These are phyloP conservation scores for Paspalum notatum DNA, from an alignment of 176 grass and related monocot species.

Conservation along the genomic window DNA sequence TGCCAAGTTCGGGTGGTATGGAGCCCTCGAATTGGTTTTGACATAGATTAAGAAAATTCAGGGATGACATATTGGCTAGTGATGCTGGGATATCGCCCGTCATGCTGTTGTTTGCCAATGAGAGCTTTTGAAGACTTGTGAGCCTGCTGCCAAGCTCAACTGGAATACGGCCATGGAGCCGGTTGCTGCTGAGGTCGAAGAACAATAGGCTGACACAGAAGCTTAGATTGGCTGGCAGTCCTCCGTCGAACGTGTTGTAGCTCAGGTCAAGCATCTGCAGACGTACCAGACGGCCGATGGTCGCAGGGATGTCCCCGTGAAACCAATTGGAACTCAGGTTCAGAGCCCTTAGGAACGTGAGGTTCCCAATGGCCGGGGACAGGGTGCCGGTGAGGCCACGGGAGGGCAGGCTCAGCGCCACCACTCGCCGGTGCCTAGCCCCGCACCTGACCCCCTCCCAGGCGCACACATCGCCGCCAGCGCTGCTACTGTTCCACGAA, in stretches of 20 bases:
- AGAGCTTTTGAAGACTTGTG: not conserved
- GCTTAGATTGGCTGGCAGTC: conserved; percentile 17
- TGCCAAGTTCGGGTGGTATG: not conserved
- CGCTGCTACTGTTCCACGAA: not conserved
- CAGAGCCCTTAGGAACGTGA: conserved; percentile 1
- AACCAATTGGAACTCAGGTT: conserved; percentile 40
- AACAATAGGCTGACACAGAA: not conserved
- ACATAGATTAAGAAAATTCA: not conserved
- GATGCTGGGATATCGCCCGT: conserved; percentile 1
- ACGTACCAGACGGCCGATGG: not conserved
- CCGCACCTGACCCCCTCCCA: conserved; percentile 29
- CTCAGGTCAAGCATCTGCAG: conserved; percentile 14
- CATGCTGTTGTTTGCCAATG: conserved; percentile 11
- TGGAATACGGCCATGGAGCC: not conserved
- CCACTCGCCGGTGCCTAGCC: not conserved
- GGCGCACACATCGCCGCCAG: not conserved
- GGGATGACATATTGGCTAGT: conserved; percentile 2
- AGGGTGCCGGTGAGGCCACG: not conserved
- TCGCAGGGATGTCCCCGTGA: not conserved
- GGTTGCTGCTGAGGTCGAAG: not conserved
- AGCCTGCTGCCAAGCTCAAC: not conserved
- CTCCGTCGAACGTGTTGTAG: conserved; percentile 2
- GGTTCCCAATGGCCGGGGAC: conserved; percentile 29
- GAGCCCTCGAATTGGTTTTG: not conserved
- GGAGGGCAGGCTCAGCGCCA: conserved; percentile 14